Conservation (phyloP, 1,284 basidiomycete species). For the Cerrena zonata region DNA sequence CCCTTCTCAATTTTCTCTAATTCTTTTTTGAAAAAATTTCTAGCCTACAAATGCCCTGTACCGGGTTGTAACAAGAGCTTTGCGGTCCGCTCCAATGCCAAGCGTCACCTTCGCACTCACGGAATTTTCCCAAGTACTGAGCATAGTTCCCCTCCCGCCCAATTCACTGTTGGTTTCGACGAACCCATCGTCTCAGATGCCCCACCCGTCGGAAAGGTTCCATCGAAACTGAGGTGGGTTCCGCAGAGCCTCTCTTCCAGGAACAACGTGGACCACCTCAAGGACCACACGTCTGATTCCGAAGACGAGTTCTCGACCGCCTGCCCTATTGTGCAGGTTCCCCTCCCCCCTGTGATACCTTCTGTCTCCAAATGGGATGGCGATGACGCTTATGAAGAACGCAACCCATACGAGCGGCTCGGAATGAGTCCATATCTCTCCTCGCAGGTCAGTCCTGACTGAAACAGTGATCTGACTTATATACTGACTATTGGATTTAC, state of each 20-base stretch:
- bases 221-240: slow-evolving; percentile 40
- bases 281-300: slow-evolving; percentile 23
- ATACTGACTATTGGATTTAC: too few species aligned
- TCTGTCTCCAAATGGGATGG: slow-evolving; percentile 22
- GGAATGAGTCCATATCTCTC: slow-evolving; percentile 31
- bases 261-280: slow-evolving; percentile 27
- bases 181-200: slow-evolving; percentile 39
- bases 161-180: slow-evolving; percentile 41
- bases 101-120: slow-evolving; percentile 56
- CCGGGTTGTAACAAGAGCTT: slow-evolving; percentile 53
- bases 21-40: neutral
- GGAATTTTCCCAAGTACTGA: slow-evolving; percentile 33
- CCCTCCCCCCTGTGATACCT: slow-evolving; percentile 26
- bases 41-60: slow-evolving; percentile 53
- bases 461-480: too few species aligned
- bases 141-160: slow-evolving; percentile 25
- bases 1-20: too few species aligned
- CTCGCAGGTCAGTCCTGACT: slow-evolving; percentile 29
- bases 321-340: slow-evolving; percentile 27
- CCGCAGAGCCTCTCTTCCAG: slow-evolving; percentile 32
- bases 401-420: slow-evolving; percentile 25
- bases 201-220: slow-evolving; percentile 35
- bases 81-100: slow-evolving; percentile 60
- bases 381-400: slow-evolving; percentile 26
- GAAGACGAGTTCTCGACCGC: slow-evolving; percentile 29